Base-by-base conservation (phyloP, 2,329 filamentous ascomycete genomes). In the Aureobasidium sp. region DNA sequence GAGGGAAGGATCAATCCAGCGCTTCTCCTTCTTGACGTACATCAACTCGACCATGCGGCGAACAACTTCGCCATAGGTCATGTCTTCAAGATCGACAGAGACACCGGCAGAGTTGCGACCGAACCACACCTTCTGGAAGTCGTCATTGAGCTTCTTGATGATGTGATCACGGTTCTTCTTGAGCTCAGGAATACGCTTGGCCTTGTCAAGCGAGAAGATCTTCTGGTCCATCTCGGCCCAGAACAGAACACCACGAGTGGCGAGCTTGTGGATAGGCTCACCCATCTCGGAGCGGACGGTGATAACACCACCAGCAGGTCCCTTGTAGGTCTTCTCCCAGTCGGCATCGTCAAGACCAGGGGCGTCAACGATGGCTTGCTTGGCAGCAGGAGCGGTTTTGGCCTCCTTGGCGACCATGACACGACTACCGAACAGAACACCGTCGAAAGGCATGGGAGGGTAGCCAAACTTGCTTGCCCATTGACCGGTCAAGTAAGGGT, bases 211-310 rank as follows among this genome's bases (percentile, higher is more conserved):
- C 72, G 86, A 89, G 81, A 99, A 99, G 71, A 99, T 97, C 78
- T 96, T 97, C 76, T 95, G 85, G 72, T 99, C 94, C 91, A 99
- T 96, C 78, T 99, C 95, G 55, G 91, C 88, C 94, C 94, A 99
- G 81, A 99, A 96, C 61, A 85, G 81, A 52, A 99, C 92, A 83
- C 94, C 94, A 63, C 95, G 89, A 53, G 94, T 99, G 17, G 94
- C 95, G 64, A 99, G 85, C 81, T 99, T 99, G 81, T 99, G 94
- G 65, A 99, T 99, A 6, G 94, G 95, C 81, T 99, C 94, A 49
- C 94, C 95, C 95, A 99, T 99, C 78, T 99, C 94, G 1, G 94
- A 99, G 66, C 91, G 86, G 53, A 99, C 94, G 31, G 94, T 99
- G 70, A 99, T 93, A 66, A 99, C 86, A 73, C 94, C 94, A 70